Evolutionary conservation across 345 rosid genomes (phyloP), one percentile per base, ranked within the genome.

Genomic region (Eucalyptus polyanthemos): DNA sequence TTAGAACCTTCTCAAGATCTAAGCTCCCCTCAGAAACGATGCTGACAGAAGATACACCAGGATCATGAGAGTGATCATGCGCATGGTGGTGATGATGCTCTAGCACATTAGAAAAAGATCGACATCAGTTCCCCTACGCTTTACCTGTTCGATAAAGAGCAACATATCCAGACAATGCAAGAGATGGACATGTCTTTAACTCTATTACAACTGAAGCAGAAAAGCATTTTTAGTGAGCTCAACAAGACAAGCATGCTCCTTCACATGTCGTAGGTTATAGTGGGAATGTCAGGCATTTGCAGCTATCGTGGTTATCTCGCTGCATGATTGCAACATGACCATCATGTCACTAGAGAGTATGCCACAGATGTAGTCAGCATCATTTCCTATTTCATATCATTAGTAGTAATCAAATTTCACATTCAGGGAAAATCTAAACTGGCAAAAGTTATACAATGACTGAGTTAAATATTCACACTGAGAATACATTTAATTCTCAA

Each of bases 51-150:
- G 99, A 93, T 92, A 98, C 97, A 80, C 97, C 97, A 7, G 98
- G 99, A 93, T 98, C 99, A 88, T 98, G 99, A 91, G 96, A 90
- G 92, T 97, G 98, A 92, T 96, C 99, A 90, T 95, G 98, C 37
- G 96, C 89, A 91, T 95, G 99, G 88, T 95, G 94, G 91, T 94
- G 94, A 87, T 97, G 96, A 93, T 95, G 97, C 54, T 95, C 99
- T 98, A 95, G 37, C 90, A 91, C 50, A 89, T 88, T 62, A 83
- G 11, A 86, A 88, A 37, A 88, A 86, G 80, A 60, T 89, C n/a
- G 19, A 47, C 86, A 51, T 76, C 87, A 49, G 51, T 60, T 42
- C 47, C 14, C 7, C 47, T 76, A 40, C 29, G 4, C 40, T 42
- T 76, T 6, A 76, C 47, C 85, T 2, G 27, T 40, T 40, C 47